Percentiles rank a stretch among this genome's conserved stretches.
Conservation (phyloP, 768 basidiomycete species). For the Coprinellus aureogranulatus region DNA sequence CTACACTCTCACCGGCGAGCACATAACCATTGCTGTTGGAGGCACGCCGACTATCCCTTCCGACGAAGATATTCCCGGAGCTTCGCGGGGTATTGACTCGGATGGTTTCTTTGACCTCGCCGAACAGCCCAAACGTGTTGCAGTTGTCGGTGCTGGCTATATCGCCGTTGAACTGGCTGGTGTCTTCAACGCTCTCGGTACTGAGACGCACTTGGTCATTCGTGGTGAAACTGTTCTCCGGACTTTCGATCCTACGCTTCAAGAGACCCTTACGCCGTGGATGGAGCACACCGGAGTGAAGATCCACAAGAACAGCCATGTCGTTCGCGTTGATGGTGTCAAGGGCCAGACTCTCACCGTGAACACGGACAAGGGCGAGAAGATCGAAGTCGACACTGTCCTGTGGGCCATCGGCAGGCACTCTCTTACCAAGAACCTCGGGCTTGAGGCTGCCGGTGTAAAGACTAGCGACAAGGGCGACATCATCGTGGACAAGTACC, state of each 20-base stretch:
- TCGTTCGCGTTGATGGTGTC: constrained; percentile 72
- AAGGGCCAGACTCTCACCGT: constrained; percentile 74
- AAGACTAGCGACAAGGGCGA: constrained; percentile 78
- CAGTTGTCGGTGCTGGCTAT: constrained; percentile 94
- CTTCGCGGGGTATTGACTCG: constrained; percentile 84
- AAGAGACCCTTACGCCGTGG: constrained; percentile 82
- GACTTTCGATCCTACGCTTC: constrained; percentile 86
- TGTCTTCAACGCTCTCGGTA: constrained; percentile 85
- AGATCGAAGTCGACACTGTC: constrained; percentile 80
- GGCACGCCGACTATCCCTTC: constrained; percentile 79
- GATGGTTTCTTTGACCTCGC: constrained; percentile 96
- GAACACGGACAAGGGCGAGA: constrained; percentile 70
- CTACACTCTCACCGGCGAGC: constrained; percentile 73
- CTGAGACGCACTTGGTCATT: constrained; percentile 90
- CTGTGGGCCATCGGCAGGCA: constrained; percentile 95
- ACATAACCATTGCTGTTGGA: constrained; percentile 83
- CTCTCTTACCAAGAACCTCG: constrained; percentile 74
- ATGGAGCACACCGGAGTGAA: constrained; percentile 94
- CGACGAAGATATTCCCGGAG: constrained; percentile 82
- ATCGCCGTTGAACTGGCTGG: constrained; percentile 98
- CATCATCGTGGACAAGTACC: constrained; percentile 86
- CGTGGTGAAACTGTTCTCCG: constrained; percentile 87
- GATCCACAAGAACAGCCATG: constrained; percentile 74
- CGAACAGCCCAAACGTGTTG: constrained; percentile 89
- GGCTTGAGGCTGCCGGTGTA: constrained; percentile 75